phyloP scores from a whole-genome alignment of 1,284 basidiomycete genomes.

The Ceratobasidium sp. region DNA sequence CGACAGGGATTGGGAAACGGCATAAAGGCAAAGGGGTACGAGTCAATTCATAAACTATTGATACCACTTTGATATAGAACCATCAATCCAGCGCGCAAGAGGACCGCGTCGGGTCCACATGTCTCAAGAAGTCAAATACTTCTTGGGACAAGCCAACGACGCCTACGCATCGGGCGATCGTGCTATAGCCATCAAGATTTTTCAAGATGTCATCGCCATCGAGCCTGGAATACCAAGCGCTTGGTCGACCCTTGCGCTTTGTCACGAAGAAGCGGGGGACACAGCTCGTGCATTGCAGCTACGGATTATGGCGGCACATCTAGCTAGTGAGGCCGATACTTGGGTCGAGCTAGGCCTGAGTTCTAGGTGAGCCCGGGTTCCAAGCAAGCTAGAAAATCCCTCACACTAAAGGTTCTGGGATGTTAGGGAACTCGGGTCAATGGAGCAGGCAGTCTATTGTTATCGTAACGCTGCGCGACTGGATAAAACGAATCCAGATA shows the following conservation, averaged over 20 bases:
- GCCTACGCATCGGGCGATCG: constrained; percentile 83
- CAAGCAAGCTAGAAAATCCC: not conserved
- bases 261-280: constrained; percentile 79
- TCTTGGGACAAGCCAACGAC: constrained; percentile 90
- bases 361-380: constrained; percentile 69
- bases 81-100: constrained; percentile 57
- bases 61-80: not conserved
- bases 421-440: constrained; percentile 73
- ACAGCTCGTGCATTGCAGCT: constrained; percentile 82
- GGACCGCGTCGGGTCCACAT: constrained; percentile 68
- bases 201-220: constrained; percentile 93
- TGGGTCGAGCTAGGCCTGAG: constrained; percentile 86
- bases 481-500: constrained; percentile 84
- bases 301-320: constrained; percentile 90
- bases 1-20: constrained; percentile 75
- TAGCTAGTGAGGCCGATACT: constrained; percentile 82
- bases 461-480: constrained; percentile 85
- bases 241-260: constrained; percentile 65
- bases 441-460: constrained; percentile 92
- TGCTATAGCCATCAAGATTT: constrained; percentile 78
- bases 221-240: constrained; percentile 86
- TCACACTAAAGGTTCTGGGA: not conserved
- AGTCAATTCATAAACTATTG: constrained; percentile 50
- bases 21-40: constrained; percentile 60
- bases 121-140: constrained; percentile 82